Base-by-base conservation (phyloP, 1,284 basidiomycete species). In the Trichosporon asahii region DNA sequence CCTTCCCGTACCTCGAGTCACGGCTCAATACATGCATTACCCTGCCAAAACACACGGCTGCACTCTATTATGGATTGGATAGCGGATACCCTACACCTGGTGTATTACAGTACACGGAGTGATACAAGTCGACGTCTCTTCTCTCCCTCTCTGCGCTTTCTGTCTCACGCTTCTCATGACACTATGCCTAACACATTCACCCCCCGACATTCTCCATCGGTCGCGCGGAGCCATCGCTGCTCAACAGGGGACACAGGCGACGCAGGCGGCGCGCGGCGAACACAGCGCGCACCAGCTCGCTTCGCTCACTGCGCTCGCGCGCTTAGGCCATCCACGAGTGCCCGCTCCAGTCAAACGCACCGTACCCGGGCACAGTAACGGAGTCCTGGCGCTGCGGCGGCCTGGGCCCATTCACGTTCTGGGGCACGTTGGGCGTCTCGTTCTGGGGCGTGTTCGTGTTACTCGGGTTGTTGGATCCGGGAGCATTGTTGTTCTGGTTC, bases 251-350 rank as follows among this genome's bases (percentile, higher is more conserved):
- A 44, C 40, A 4, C 9, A 44, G 6, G 14, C 40, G n/a, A n/a
- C n/a, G n/a, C n/a, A n/a, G n/a, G n/a, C n/a, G n/a, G n/a, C n/a
- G n/a, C n/a, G n/a, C n/a, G n/a, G n/a, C n/a, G n/a, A n/a, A n/a
- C n/a, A 33, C 31, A 9, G 11, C 31, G 7, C 21, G 44, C 44
- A 6, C 21, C 44, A 9, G 35, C 35, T 14, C 44, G 44, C 15
- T 46, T 46, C 44, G 44, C 44, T 18, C 15, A 21, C 44, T 46
- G 18, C 2, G 49, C 49, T 11, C 46, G 6, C 49, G 11, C 49
- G 23, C 55, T 61, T 69, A 78, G 7, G 77, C 77, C 77, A 78
- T 78, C 77, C 77, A 78, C 9, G 74, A 73, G 53, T 75, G 74
- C 37, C 71, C 73, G 29, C 69, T 68, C 70, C 70, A 74, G 68